Percentiles rank a stretch among this genome's conserved stretches.
phyloP scores from a whole-genome alignment of 148 eudicot genomes.

The Chenopodium formosanum region DNA sequence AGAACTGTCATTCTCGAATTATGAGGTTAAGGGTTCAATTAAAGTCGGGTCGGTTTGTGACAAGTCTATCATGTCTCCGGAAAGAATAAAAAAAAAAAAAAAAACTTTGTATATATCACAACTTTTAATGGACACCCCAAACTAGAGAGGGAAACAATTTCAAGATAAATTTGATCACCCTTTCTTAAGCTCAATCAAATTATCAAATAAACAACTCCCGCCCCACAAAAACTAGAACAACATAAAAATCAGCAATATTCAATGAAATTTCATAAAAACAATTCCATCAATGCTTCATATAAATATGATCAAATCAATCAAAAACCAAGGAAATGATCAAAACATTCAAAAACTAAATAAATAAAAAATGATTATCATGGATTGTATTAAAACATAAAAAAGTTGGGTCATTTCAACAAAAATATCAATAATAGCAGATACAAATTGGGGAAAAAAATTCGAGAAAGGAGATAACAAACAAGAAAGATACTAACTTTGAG shows the following conservation, averaged over 20 bases:
- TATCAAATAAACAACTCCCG: too few species aligned
- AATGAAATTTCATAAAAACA: background rate
- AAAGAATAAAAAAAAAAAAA: too few species aligned
- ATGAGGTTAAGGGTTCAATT: background rate
- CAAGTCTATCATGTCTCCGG: background rate
- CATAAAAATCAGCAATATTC: background rate
- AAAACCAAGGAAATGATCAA: background rate
- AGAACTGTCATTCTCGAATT: background rate
- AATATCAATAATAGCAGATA: background rate
- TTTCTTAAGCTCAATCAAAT: slow-evolving; percentile 1
- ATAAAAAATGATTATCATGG: background rate
- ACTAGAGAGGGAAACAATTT: too few species aligned
- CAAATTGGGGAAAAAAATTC: background rate
- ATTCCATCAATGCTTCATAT: background rate
- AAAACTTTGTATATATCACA: too few species aligned
- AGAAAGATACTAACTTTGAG: slow-evolving; percentile 10
- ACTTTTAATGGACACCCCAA: too few species aligned
- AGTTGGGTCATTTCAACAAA: background rate
- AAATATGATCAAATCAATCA: background rate
- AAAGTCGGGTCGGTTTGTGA: too few species aligned
- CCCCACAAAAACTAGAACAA: background rate
- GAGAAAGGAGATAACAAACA: background rate
- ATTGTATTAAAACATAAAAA: background rate
- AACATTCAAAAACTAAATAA: background rate
- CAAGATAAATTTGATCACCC: background rate